phyloP scores from a whole-genome alignment of 805 yeast species.

The Torulaspora quercuum region DNA sequence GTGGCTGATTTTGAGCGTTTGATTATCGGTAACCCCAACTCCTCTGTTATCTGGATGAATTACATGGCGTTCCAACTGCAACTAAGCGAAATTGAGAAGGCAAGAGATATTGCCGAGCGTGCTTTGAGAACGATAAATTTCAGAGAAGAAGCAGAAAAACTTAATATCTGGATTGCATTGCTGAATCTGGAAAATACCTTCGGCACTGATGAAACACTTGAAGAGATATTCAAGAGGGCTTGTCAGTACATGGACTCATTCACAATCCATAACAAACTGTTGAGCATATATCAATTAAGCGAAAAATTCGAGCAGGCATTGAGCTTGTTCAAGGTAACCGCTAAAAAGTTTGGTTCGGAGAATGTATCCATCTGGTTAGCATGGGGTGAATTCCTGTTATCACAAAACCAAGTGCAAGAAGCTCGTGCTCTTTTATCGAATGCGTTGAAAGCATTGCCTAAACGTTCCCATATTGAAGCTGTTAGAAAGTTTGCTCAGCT shows the following conservation, averaged over 20 bases:
- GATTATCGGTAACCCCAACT: constrained; percentile 86
- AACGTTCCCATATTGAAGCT: constrained; percentile 69
- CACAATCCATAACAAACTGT: constrained; percentile 74
- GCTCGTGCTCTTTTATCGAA: constrained; percentile 73
- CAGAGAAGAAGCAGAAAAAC: constrained; percentile 88
- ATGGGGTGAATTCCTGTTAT: constrained; percentile 73
- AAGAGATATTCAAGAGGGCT: constrained; percentile 76
- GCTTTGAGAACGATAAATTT: constrained; percentile 86
- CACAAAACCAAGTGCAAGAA: constrained; percentile 49
- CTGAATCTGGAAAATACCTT: constrained; percentile 91
- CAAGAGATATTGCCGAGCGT: constrained; percentile 87
- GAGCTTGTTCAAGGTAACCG: constrained; percentile 57
- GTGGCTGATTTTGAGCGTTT: constrained; percentile 88
- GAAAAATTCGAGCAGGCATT: constrained; percentile 72
- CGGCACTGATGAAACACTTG: constrained; percentile 80
- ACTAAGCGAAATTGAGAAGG: constrained; percentile 88
- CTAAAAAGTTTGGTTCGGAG: constrained; percentile 75
- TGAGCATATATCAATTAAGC: constrained; percentile 68
- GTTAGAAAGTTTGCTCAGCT: constrained; percentile 86
- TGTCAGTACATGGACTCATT: constrained; percentile 89
- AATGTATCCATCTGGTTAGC: constrained; percentile 72
- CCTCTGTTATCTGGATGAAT: constrained; percentile 94
- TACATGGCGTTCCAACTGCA: constrained; percentile 97
- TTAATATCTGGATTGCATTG: constrained; percentile 94
- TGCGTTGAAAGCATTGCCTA: constrained; percentile 68